These are phyloP conservation scores for Aspergillus campestris DNA, from an alignment of 495 filamentous ascomycete genomes.

Conservation along the genomic window DNA sequence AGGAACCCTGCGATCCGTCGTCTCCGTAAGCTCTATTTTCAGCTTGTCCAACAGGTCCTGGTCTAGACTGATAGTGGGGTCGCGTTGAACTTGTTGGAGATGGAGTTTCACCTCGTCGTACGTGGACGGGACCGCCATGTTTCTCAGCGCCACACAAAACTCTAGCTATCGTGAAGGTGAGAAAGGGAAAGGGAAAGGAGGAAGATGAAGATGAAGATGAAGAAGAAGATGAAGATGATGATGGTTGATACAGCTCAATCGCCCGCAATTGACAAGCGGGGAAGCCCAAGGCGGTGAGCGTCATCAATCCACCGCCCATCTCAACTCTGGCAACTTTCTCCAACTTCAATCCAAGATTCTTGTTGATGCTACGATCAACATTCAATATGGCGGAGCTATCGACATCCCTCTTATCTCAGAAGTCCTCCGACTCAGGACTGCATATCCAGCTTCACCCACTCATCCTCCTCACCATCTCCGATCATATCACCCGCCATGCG, in stretches of 20 bases:
- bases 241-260: not conserved
- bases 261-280: constrained; percentile 7
- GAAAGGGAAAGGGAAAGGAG: no score
- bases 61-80: constrained; percentile 30
- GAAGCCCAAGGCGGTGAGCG: constrained; percentile 18
- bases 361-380: not conserved
- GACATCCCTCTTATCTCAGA: constrained; percentile 50
- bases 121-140: constrained; percentile 32
- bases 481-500: constrained; percentile 88
- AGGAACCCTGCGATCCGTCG: constrained; percentile 26
- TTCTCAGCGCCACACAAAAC: not conserved
- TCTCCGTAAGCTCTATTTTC: constrained; percentile 33
- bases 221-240: not conserved
- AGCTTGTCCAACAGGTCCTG: constrained; percentile 30
- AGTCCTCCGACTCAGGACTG: constrained; percentile 69
- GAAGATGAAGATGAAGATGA: not conserved
- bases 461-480: constrained; percentile 90
- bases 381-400: constrained; percentile 19
- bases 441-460: constrained; percentile 87
- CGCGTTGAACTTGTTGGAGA: constrained; percentile 27
- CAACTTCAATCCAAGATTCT: not conserved
- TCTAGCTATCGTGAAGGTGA: constrained; percentile 1
- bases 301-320: constrained; percentile 9
- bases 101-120: constrained; percentile 30
- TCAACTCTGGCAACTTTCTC: not conserved